These are phyloP conservation scores for Xylariaceae sp. DNA, from an alignment of 2,329 filamentous ascomycete species.

Conservation along the genomic window DNA sequence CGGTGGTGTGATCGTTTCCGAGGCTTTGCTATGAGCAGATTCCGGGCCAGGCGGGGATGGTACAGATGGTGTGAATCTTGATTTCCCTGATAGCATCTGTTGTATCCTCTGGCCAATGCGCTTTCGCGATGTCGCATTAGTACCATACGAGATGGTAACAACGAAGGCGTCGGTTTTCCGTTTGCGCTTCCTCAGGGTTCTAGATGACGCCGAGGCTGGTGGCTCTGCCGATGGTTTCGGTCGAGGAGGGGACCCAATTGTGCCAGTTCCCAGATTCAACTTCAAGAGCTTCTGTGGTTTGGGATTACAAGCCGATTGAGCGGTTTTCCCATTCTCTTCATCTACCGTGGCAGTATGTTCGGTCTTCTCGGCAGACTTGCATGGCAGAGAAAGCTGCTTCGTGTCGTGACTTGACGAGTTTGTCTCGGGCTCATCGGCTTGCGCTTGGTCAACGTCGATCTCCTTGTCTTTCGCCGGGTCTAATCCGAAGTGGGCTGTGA, in stretches of 20 bases:
- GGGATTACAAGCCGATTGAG: slow-evolving; percentile 14
- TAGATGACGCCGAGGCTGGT: slow-evolving; percentile 10
- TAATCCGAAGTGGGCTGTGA: slow-evolving; percentile 18
- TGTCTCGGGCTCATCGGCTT: slow-evolving; percentile 3
- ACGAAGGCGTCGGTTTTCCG: slow-evolving; percentile 40
- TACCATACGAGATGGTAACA: slow-evolving; percentile 56
- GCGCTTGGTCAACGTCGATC: background rate
- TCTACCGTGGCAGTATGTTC: background rate
- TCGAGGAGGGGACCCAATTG: slow-evolving; percentile 56
- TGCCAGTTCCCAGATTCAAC: slow-evolving; percentile 57
- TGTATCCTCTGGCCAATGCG: slow-evolving; percentile 57
- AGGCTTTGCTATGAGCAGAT: slow-evolving; percentile 11
- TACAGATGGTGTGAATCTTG: slow-evolving; percentile 23
- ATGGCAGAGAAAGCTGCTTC: background rate
- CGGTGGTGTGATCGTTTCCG: slow-evolving; percentile 7
- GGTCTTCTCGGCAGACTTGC: background rate
- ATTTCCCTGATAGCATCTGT: slow-evolving; percentile 47
- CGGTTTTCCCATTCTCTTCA: background rate
- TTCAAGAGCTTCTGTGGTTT: slow-evolving; percentile 48
- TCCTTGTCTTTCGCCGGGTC: slow-evolving; percentile 3
- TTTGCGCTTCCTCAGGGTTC: slow-evolving; percentile 29
- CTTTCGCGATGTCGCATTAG: slow-evolving; percentile 39
- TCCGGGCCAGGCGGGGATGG: slow-evolving; percentile 16
- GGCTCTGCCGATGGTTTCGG: slow-evolving; percentile 37
- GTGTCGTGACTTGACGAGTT: background rate